These are phyloP conservation scores for Perkinsus olseni DNA, from an alignment of 169 alveolate species.

Conservation along the genomic window DNA sequence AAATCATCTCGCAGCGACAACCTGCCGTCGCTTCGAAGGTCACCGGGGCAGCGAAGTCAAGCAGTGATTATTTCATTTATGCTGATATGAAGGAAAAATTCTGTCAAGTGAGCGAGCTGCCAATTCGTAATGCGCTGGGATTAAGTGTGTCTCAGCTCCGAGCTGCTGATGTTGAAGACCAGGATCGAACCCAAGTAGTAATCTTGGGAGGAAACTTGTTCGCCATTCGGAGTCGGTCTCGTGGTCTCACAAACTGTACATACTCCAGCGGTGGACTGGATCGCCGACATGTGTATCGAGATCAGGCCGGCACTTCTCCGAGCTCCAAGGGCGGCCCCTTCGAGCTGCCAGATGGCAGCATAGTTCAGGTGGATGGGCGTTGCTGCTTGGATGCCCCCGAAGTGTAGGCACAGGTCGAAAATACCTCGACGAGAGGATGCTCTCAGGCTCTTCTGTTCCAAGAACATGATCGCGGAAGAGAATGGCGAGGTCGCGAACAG, in stretches of 20 bases:
- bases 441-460: not conserved
- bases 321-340: conserved; percentile 22
- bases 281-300: too few relatives aligned
- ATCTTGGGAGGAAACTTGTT: too few relatives aligned
- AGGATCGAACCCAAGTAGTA: too few relatives aligned
- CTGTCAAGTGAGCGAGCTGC: not conserved
- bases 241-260: not conserved
- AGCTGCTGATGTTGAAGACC: too few relatives aligned
- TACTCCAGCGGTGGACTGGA: not conserved
- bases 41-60: not conserved
- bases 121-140: too few relatives aligned
- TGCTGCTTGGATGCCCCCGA: conserved; percentile 46
- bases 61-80: not conserved
- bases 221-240: too few relatives aligned
- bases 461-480: not conserved
- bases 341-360: conserved; percentile 57
- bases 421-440: not conserved
- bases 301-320: not conserved
- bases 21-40: not conserved
- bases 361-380: conserved; percentile 41
- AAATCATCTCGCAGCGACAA: not conserved
- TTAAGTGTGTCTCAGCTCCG: too few relatives aligned
- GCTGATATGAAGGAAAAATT: not conserved
- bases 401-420: conserved; percentile 43
- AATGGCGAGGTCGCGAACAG: not conserved